Evolutionary conservation across 2,329 filamentous ascomycete genomes (phyloP).

Genomic region (Xylariaceae sp.): DNA sequence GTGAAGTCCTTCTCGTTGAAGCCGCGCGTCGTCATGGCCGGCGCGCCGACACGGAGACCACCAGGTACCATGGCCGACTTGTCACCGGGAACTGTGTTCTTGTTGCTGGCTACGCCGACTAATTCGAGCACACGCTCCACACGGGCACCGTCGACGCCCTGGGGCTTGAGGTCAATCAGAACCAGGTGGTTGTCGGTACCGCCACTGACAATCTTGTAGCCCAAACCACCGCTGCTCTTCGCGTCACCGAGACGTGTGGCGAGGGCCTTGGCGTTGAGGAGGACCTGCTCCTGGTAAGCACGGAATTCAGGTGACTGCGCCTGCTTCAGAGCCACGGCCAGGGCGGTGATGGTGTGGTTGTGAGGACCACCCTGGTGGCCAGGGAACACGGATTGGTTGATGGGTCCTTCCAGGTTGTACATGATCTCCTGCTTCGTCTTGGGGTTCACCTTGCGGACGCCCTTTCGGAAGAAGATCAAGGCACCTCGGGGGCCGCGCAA

Average conservation of each 20-base stretch:
- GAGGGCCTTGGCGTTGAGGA: constrained; percentile 86
- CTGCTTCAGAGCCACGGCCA: constrained; percentile 92
- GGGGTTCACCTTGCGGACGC: constrained; percentile 72
- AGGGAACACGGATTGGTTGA: constrained; percentile 96
- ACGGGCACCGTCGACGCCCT: constrained; percentile 79
- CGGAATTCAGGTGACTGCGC: constrained; percentile 85
- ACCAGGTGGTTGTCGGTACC: constrained; percentile 98
- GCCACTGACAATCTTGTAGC: constrained; percentile 85
- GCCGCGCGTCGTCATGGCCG: constrained; percentile 96
- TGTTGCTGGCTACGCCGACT: constrained; percentile 95
- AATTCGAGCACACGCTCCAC: constrained; percentile 88
- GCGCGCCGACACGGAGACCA: constrained; percentile 88
- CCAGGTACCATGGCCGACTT: constrained; percentile 89
- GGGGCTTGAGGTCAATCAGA: constrained; percentile 83
- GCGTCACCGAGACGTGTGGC: constrained; percentile 59
- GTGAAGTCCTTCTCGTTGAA: constrained; percentile 85
- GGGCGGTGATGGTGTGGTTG: constrained; percentile 97
- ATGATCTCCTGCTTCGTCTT: constrained; percentile 81
- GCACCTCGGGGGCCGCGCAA: constrained; percentile 90
- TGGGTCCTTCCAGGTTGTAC: constrained; percentile 88
- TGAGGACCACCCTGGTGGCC: constrained; percentile 97
- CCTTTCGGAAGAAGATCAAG: constrained; percentile 97
- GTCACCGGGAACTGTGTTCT: constrained; percentile 97
- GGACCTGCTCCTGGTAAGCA: constrained; percentile 83
- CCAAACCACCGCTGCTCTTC: constrained; percentile 71